These are phyloP conservation scores for Pestalotiopsis sp. DNA, from an alignment of 2,329 filamentous ascomycete genomes.

Conservation along the genomic window DNA sequence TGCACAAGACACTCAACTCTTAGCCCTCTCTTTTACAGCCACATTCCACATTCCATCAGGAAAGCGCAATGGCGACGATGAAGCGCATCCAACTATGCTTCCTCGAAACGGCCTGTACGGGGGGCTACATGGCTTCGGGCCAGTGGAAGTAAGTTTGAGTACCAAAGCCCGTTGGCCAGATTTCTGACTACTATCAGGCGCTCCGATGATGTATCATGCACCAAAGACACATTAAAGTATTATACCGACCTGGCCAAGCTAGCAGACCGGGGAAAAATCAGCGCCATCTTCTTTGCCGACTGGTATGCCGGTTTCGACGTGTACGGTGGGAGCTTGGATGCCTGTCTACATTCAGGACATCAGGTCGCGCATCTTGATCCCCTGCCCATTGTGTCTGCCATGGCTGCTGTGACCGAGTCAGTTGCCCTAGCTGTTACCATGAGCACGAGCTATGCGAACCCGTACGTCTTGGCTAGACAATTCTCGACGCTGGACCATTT, in stretches of 20 bases:
- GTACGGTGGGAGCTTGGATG: conserved; percentile 11
- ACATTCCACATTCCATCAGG: not conserved
- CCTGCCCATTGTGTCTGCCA: conserved; percentile 48
- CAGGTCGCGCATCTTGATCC: conserved; percentile 13
- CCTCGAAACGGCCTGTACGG: conserved; percentile 5
- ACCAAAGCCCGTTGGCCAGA: not conserved
- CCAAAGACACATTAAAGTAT: conserved; percentile 13
- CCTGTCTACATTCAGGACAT: not conserved
- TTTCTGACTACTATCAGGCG: conserved; percentile 1
- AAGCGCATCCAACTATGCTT: conserved; percentile 12
- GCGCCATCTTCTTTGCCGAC: conserved; percentile 14
- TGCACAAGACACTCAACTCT: not conserved
- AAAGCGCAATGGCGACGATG: not conserved
- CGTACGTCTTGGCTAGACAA: conserved; percentile 58
- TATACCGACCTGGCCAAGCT: conserved; percentile 11
- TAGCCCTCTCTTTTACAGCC: not conserved
- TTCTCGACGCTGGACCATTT: conserved; percentile 63
- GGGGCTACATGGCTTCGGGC: conserved; percentile 10
- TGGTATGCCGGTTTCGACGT: conserved; percentile 12
- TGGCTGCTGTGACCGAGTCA: conserved; percentile 65
- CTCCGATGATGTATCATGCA: conserved; percentile 2
- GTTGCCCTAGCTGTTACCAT: conserved; percentile 61
- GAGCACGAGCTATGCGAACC: conserved; percentile 60
- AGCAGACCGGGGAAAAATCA: conserved; percentile 8
- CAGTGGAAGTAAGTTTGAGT: conserved; percentile 11